Percentiles rank a stretch among this genome's conserved stretches.
Evolutionary conservation across 345 rosid species (phyloP).

Genomic region (Turritis glabra): DNA sequence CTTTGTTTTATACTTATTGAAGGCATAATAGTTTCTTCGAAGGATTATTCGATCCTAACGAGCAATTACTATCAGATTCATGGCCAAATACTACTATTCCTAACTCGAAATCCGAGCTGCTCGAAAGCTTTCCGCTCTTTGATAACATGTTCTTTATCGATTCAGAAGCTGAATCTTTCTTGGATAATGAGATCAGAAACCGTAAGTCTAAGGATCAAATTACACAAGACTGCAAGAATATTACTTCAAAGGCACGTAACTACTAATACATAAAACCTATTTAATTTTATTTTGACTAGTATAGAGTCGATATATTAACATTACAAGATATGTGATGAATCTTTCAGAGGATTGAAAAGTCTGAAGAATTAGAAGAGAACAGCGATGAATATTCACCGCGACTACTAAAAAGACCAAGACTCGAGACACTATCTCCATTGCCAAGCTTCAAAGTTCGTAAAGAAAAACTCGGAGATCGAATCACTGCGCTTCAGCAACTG

Average conservation of each 20-base stretch:
- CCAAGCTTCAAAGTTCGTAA: conserved; percentile 95
- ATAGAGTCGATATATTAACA: not conserved
- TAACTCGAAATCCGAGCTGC: conserved; percentile 37
- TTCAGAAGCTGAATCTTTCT: conserved; percentile 36
- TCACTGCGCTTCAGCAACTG: conserved; percentile 97
- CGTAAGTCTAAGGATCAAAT: conserved; percentile 13
- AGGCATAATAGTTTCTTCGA: conserved; percentile 37
- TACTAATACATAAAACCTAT: not conserved
- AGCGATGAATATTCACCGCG: conserved; percentile 38
- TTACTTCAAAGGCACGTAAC: conserved; percentile 38
- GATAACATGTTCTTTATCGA: conserved; percentile 35
- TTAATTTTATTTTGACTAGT: not conserved
- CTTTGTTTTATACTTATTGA: not conserved
- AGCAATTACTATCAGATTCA: conserved; percentile 18
- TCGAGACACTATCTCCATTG: conserved; percentile 71
- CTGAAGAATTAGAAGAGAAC: conserved; percentile 42
- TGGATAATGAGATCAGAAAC: conserved; percentile 26
- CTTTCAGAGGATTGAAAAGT: conserved; percentile 47
- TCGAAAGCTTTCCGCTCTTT: conserved; percentile 29
- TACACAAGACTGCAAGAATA: conserved; percentile 18
- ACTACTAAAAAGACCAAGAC: conserved; percentile 55
- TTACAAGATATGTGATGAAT: not conserved
- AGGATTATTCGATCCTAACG: conserved; percentile 35
- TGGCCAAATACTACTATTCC: conserved; percentile 15
- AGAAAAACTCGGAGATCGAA: conserved; percentile 97